These are phyloP conservation scores for Caryocar brasiliense DNA, from an alignment of 441 rosid species.

Conservation along the genomic window DNA sequence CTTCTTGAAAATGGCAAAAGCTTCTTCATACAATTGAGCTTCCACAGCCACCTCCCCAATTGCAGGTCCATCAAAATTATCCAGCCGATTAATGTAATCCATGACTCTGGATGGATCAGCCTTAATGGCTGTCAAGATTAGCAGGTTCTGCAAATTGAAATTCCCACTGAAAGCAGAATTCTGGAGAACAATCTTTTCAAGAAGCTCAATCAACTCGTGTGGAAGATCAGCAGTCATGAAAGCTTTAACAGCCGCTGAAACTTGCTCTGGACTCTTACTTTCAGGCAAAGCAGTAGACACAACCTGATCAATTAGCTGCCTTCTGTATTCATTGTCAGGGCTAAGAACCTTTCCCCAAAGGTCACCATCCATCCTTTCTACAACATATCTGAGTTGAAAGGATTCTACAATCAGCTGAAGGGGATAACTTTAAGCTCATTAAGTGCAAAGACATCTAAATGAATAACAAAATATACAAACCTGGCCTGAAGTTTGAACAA, in stretches of 20 bases:
- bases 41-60: slow-evolving; percentile 98
- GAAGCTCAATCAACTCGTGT: slow-evolving; percentile 96
- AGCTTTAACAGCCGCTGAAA: slow-evolving; percentile 98
- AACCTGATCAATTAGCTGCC: slow-evolving; percentile 98
- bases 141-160: slow-evolving; percentile 92
- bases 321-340: slow-evolving; percentile 87
- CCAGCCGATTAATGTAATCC: slow-evolving; percentile 95
- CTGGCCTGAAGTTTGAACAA: slow-evolving; percentile 97
- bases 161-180: slow-evolving; percentile 99
- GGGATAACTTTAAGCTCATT: no score
- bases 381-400: slow-evolving; percentile 68
- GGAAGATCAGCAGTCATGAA: slow-evolving; percentile 99
- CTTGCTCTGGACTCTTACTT: slow-evolving; percentile 99
- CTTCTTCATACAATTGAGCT: slow-evolving; percentile 85
- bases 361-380: slow-evolving; percentile 96
- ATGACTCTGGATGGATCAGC: slow-evolving; percentile 98
- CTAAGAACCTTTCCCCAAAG: slow-evolving; percentile 96
- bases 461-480: slow-evolving; percentile 29
- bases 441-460: no score
- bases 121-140: slow-evolving; percentile 91
- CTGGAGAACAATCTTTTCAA: slow-evolving; percentile 98
- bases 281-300: slow-evolving; percentile 99
- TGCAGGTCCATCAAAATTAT: slow-evolving; percentile 98
- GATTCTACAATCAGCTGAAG: no score
- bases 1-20: slow-evolving; percentile 90